These are phyloP conservation scores for Dioszegia aurantiaca DNA, from an alignment of 768 basidiomycete genomes.

Conservation along the genomic window DNA sequence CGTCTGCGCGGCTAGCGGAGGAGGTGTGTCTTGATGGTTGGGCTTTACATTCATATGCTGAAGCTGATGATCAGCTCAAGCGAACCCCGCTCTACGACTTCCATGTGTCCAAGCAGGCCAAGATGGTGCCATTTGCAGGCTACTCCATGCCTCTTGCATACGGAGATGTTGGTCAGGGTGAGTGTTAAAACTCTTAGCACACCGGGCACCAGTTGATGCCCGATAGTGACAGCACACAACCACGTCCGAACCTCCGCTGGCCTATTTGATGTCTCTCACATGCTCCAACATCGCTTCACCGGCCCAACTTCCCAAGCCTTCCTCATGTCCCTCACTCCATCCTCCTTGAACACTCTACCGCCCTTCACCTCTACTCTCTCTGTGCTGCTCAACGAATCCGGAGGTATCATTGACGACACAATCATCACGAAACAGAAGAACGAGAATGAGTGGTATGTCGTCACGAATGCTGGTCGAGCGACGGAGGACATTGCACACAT, in stretches of 20 bases:
- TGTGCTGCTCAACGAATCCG: constrained; percentile 78
- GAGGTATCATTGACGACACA: constrained; percentile 95
- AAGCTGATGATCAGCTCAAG: constrained; percentile 12
- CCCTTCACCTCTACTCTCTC: constrained; percentile 80
- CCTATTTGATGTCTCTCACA: constrained; percentile 96
- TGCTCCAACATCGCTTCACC: constrained; percentile 86
- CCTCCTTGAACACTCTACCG: constrained; percentile 66
- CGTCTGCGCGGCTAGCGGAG: constrained; percentile 5
- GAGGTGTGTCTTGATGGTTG: constrained; percentile 6
- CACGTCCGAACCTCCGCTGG: constrained; percentile 79
- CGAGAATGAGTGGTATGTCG: constrained; percentile 75
- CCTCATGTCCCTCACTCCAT: constrained; percentile 85
- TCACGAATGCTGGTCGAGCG: constrained; percentile 89
- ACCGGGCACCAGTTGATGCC: constrained; percentile 1
- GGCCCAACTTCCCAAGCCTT: constrained; percentile 75
- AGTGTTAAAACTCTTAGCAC: background rate
- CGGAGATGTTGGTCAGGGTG: constrained; percentile 74
- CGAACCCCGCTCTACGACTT: constrained; percentile 81
- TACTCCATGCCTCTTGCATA: constrained; percentile 91
- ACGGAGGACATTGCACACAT: constrained; percentile 81
- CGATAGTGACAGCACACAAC: constrained; percentile 77
- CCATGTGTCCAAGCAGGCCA: constrained; percentile 71
- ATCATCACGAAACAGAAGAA: constrained; percentile 69
- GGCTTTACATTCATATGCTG: background rate
- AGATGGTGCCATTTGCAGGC: constrained; percentile 96